Conservation (phyloP, 352 stramenopile genomes). For the Phytophthora litchii region DNA sequence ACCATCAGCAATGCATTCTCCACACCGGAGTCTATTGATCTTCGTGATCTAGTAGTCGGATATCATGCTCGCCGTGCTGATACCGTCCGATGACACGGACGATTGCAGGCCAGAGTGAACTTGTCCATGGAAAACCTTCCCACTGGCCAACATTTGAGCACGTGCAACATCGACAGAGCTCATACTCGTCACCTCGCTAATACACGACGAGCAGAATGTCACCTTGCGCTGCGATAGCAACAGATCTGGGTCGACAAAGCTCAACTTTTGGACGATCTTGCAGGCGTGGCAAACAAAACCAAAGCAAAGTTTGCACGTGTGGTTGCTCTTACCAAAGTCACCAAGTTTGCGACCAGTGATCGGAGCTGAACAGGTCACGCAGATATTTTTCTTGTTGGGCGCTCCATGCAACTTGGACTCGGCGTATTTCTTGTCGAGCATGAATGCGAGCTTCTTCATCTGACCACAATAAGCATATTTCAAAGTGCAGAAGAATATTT, state of each 20-base stretch:
- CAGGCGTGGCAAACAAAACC: slow-evolving; percentile 42
- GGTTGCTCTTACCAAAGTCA: slow-evolving; percentile 30
- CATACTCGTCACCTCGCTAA: slow-evolving; percentile 38
- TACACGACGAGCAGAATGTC: slow-evolving; percentile 45
- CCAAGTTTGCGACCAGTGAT: slow-evolving; percentile 21
- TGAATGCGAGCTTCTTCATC: slow-evolving; percentile 42
- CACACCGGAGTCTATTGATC: too few species aligned
- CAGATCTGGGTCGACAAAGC: slow-evolving; percentile 45
- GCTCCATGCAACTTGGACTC: slow-evolving; percentile 32
- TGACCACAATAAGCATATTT: too few species aligned
- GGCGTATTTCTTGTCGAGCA: slow-evolving; percentile 38
- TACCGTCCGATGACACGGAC: slow-evolving; percentile 29
- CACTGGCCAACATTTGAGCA: slow-evolving; percentile 38
- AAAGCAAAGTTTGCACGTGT: slow-evolving; percentile 46
- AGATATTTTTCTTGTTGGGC: slow-evolving; percentile 22
- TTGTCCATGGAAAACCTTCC: slow-evolving; percentile 18
- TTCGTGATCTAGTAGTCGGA: slow-evolving; percentile 15
- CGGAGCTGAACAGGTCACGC: slow-evolving; percentile 37
- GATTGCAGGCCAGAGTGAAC: slow-evolving; percentile 18
- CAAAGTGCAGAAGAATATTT: slow-evolving; percentile 18
- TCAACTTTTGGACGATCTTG: slow-evolving; percentile 37
- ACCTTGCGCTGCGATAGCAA: slow-evolving; percentile 41
- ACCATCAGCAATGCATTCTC: too few species aligned
- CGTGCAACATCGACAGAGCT: slow-evolving; percentile 35
- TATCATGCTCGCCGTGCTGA: slow-evolving; percentile 8